phyloP scores from a whole-genome alignment of 1,139 yeast species.

The Suhomyces anneliseae region DNA sequence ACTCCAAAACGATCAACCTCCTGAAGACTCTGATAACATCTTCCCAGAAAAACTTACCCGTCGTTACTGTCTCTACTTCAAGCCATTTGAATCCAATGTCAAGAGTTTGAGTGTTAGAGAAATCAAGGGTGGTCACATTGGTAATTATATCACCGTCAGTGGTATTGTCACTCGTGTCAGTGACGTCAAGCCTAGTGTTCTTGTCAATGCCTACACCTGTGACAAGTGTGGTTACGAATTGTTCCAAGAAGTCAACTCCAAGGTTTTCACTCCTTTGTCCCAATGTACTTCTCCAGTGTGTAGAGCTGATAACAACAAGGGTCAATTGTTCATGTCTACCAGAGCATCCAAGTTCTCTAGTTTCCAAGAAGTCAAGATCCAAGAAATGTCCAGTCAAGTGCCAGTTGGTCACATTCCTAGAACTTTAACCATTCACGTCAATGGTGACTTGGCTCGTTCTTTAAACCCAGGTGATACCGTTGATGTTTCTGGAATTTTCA shows the following conservation, averaged over 20 bases:
- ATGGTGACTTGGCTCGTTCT: slow-evolving; percentile 84
- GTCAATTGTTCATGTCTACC: slow-evolving; percentile 89
- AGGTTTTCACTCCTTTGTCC: slow-evolving; percentile 77
- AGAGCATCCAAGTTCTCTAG: slow-evolving; percentile 94
- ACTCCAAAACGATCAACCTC: slow-evolving; percentile 3
- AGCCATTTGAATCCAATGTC: slow-evolving; percentile 59
- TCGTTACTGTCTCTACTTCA: slow-evolving; percentile 82
- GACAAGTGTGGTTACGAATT: slow-evolving; percentile 97
- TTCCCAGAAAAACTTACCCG: slow-evolving; percentile 89
- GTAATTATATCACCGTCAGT: slow-evolving; percentile 83
- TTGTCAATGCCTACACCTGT: slow-evolving; percentile 94
- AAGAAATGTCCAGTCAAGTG: slow-evolving; percentile 93
- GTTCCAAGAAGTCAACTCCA: slow-evolving; percentile 89
- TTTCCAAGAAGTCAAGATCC: slow-evolving; percentile 93
- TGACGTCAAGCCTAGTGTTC: slow-evolving; percentile 91
- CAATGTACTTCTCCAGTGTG: slow-evolving; percentile 89
- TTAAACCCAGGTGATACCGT: slow-evolving; percentile 95
- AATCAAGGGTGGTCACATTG: slow-evolving; percentile 79
- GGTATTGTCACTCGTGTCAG: slow-evolving; percentile 96
- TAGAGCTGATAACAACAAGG: slow-evolving; percentile 74
- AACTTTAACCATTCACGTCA: slow-evolving; percentile 76
- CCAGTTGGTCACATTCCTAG: slow-evolving; percentile 98
- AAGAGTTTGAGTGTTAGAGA: slow-evolving; percentile 86
- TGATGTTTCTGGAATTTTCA: slow-evolving; percentile 85
- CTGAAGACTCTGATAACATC: slow-evolving; percentile 32